Conservation (phyloP, 345 rosid species). For the Hibiscus mutabilis region DNA sequence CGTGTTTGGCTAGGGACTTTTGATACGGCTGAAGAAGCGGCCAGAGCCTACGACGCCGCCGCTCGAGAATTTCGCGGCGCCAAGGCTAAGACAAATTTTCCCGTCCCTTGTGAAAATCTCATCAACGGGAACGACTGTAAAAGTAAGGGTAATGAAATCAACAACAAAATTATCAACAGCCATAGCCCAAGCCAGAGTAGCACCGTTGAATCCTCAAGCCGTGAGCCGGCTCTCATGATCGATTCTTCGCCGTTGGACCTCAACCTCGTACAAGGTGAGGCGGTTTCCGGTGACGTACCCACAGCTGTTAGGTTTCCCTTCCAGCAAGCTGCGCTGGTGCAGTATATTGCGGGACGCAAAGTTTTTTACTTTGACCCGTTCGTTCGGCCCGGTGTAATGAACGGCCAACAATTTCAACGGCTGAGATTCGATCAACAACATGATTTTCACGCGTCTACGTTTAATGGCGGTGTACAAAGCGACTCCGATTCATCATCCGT, state of each 20-base stretch:
- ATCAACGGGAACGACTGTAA: not conserved
- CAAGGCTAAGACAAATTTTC: conserved; percentile 50
- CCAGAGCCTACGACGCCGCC: conserved; percentile 63
- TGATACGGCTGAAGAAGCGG: conserved; percentile 74
- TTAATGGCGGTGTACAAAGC: conserved; percentile 19
- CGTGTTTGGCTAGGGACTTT: conserved; percentile 90
- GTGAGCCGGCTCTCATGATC: conserved; percentile 25
- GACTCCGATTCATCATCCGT: conserved; percentile 61
- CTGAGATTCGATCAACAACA: conserved; percentile 20
- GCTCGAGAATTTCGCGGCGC: conserved; percentile 67
- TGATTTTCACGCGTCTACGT: conserved; percentile 11
- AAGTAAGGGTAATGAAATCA: not conserved
- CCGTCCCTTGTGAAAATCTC: not conserved
- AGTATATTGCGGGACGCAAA: conserved; percentile 10
- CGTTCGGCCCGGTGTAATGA: conserved; percentile 16
- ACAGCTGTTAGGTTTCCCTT: conserved; percentile 21
- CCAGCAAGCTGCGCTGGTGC: conserved; percentile 16
- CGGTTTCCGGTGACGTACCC: conserved; percentile 11
- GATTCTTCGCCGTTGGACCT: conserved; percentile 39
- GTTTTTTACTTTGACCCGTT: conserved; percentile 27
- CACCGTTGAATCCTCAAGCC: conserved; percentile 59
- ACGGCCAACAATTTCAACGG: conserved; percentile 26
- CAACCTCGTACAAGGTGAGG: conserved; percentile 24
- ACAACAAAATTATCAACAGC: not conserved
- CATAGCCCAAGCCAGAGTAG: conserved; percentile 59